phyloP scores from a whole-genome alignment of 139 green algal genomes.

The Closterium sp. region DNA sequence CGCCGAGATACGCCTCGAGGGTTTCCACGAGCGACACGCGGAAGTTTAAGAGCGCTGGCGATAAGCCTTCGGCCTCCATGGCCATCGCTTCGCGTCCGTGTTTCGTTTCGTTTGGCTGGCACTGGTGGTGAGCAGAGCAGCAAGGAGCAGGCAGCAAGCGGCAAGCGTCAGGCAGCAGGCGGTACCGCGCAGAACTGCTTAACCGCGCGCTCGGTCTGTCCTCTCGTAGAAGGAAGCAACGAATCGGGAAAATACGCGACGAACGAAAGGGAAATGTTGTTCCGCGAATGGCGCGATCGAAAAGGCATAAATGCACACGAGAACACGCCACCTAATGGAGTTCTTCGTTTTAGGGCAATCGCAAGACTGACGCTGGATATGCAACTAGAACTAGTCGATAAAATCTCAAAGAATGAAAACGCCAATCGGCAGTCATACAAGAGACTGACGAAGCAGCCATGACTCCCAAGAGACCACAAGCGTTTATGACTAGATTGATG shows the following conservation, averaged over 20 bases:
- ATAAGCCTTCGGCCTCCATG: background rate
- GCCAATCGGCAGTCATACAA: background rate
- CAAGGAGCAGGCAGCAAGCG: too few species aligned
- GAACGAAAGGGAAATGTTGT: background rate
- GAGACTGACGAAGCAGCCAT: background rate
- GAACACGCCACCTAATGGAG: background rate
- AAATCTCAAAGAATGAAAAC: background rate
- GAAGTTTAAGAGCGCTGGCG: background rate
- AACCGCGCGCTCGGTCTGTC: too few species aligned
- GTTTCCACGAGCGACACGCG: background rate
- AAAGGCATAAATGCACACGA: background rate
- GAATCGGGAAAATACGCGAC: background rate
- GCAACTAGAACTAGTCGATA: background rate
- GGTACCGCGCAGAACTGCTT: too few species aligned
- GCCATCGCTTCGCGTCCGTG: too few species aligned
- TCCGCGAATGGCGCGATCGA: background rate
- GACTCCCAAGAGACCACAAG: background rate
- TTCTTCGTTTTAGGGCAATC: background rate
- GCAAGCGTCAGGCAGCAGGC: too few species aligned
- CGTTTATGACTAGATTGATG: background rate
- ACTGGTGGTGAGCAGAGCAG: too few species aligned
- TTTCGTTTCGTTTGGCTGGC: too few species aligned
- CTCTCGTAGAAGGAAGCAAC: background rate
- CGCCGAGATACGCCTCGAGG: background rate
- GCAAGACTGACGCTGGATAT: background rate